Conservation (phyloP, 2,329 filamentous ascomycete genomes). For the Aspergillus sp. region DNA sequence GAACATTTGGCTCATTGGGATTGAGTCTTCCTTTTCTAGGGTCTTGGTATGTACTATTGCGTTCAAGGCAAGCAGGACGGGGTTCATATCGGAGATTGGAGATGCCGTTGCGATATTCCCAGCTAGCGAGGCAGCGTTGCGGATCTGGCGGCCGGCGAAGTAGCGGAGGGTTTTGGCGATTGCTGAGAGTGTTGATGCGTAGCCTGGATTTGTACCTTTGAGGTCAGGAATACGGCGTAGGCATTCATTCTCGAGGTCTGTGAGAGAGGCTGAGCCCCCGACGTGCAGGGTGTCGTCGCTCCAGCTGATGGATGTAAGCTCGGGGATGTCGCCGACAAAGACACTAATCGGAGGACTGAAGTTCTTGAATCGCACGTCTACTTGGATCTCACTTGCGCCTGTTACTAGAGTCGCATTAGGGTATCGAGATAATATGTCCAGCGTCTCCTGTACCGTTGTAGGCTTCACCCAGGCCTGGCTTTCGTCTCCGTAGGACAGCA, state of each 20-base stretch:
- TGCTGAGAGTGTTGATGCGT: conserved; percentile 71
- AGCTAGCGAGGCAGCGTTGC: conserved; percentile 93
- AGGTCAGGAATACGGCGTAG: conserved; percentile 76
- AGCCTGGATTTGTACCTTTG: conserved; percentile 54
- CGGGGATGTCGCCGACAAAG: conserved; percentile 88
- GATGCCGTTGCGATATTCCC: conserved; percentile 93
- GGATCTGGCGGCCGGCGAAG: conserved; percentile 92
- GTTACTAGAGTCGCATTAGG: conserved; percentile 92
- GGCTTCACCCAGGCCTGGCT: conserved; percentile 81
- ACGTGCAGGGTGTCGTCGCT: conserved; percentile 48
- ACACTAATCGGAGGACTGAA: conserved; percentile 74
- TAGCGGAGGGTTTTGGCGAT: conserved; percentile 90
- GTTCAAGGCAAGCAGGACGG: conserved; percentile 85
- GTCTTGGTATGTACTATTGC: conserved; percentile 80
- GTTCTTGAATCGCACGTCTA: conserved; percentile 97
- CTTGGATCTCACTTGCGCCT: conserved; percentile 95
- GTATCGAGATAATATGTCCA: conserved; percentile 82
- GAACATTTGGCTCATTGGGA: conserved; percentile 93
- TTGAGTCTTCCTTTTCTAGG: conserved; percentile 68
- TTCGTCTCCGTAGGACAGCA: conserved; percentile 82
- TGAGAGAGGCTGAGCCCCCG: conserved; percentile 82
- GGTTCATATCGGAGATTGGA: conserved; percentile 94
- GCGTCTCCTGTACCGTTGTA: conserved; percentile 72
- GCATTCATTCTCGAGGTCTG: conserved; percentile 81
- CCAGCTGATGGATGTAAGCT: conserved; percentile 79